A percentile compares a stretch with the other conserved stretches of the same genome.
These are phyloP conservation scores for Penicillium waksmanii DNA, from an alignment of 495 filamentous ascomycete genomes.

Conservation along the genomic window DNA sequence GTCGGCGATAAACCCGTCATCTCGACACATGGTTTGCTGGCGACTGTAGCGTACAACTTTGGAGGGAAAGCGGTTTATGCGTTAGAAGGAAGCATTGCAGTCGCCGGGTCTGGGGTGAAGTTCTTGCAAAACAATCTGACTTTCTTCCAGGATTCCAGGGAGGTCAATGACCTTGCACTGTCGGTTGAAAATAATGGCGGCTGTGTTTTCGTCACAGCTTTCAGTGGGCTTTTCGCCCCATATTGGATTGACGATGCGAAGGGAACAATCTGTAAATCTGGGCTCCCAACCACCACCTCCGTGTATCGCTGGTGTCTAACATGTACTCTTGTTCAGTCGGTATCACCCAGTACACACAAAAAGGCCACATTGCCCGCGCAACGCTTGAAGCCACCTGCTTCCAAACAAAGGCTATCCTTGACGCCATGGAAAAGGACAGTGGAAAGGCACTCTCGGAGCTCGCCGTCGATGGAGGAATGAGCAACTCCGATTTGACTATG, in stretches of 20 bases:
- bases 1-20: conserved; percentile 88
- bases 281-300: not conserved
- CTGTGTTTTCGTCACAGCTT: conserved; percentile 93
- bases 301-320: not conserved
- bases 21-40: conserved; percentile 85
- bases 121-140: conserved; percentile 87
- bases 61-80: conserved; percentile 82
- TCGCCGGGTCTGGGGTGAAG: conserved; percentile 88
- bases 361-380: conserved; percentile 89
- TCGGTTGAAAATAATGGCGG: conserved; percentile 87
- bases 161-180: conserved; percentile 79
- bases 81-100: conserved; percentile 89
- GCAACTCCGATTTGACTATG: conserved; percentile 91
- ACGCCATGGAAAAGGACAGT: conserved; percentile 93
- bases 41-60: conserved; percentile 81
- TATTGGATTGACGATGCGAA: conserved; percentile 98
- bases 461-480: conserved; percentile 93
- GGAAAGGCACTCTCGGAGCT: conserved; percentile 77
- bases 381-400: conserved; percentile 94
- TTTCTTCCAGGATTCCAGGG: conserved; percentile 71
- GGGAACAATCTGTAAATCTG: conserved; percentile 77
- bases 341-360: conserved; percentile 88
- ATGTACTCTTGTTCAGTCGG: conserved; percentile 57
- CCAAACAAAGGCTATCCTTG: conserved; percentile 92
- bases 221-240: conserved; percentile 92